phyloP scores from a whole-genome alignment of 1,139 yeast species.

The Saccharomyces pastorianus region DNA sequence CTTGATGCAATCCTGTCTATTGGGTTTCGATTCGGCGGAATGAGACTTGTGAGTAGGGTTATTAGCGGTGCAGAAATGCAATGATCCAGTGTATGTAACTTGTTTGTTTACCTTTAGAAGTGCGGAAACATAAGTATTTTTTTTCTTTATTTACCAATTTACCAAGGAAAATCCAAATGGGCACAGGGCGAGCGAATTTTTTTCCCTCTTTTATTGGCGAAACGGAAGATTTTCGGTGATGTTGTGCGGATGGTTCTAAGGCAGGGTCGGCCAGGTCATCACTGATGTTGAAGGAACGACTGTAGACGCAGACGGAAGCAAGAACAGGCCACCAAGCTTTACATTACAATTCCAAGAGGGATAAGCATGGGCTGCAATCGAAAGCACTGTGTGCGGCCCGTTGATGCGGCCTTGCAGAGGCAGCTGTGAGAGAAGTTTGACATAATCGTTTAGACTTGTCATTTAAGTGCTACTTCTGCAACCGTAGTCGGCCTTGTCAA shows the following conservation, averaged over 20 bases:
- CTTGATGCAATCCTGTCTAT: background rate
- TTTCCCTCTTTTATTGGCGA: background rate
- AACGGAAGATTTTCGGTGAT: background rate
- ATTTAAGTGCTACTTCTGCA: too few species aligned
- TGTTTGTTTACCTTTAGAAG: background rate
- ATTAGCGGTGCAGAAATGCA: background rate
- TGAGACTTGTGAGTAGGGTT: background rate
- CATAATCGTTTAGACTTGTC: too few species aligned
- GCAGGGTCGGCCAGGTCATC: background rate
- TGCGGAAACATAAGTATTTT: background rate
- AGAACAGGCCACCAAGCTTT: background rate
- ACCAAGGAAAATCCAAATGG: background rate
- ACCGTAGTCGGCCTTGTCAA: too few species aligned
- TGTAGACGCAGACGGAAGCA: background rate
- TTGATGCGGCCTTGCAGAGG: too few species aligned
- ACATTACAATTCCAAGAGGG: background rate
- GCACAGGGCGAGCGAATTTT: conserved; percentile 1
- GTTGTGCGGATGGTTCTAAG: background rate
- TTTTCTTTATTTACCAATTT: background rate
- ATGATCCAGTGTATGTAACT: background rate
- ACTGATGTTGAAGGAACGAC: background rate
- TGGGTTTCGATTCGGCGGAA: background rate
- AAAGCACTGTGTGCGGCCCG: background rate
- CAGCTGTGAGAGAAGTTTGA: too few species aligned
- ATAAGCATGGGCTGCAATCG: background rate